phyloP scores from a whole-genome alignment of 1,284 basidiomycete species.

The Lentinula novae-zelandiae region DNA sequence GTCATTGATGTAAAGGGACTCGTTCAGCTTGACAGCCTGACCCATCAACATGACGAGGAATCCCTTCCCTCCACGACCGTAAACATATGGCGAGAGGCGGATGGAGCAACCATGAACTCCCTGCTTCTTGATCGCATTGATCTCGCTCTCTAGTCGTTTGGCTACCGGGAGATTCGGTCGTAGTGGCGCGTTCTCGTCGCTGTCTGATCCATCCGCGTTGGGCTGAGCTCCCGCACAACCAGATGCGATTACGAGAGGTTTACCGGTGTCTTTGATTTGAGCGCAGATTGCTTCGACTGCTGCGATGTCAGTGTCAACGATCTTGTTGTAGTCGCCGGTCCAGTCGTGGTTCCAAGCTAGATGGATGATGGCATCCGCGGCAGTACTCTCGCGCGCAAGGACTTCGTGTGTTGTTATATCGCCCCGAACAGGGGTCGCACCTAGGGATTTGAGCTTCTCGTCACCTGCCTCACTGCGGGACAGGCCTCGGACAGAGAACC shows the following conservation, averaged over 20 bases:
- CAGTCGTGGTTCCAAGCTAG: background rate
- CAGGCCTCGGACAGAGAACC: background rate
- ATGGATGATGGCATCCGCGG: background rate
- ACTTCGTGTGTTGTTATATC: background rate
- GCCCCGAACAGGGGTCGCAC: background rate
- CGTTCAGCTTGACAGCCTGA: background rate
- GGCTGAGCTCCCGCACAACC: background rate
- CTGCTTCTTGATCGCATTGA: background rate
- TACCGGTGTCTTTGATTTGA: background rate
- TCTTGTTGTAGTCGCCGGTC: background rate
- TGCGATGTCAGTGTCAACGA: background rate
- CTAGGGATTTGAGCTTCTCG: background rate
- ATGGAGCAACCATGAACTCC: background rate
- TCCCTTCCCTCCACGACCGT: background rate
- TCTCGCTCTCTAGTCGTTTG: background rate
- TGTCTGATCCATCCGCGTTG: background rate
- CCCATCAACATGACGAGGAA: background rate
- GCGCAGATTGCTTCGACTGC: background rate
- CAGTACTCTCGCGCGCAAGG: background rate
- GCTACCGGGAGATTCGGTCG: background rate
- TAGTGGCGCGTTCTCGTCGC: background rate
- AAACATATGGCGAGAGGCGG: background rate
- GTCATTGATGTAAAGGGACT: background rate
- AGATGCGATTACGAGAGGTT: background rate
- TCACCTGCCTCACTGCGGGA: background rate